Percentiles rank a stretch among this genome's conserved stretches.
Evolutionary conservation across 1,284 basidiomycete genomes (phyloP).

Genomic region (Schizophyllum commune): DNA sequence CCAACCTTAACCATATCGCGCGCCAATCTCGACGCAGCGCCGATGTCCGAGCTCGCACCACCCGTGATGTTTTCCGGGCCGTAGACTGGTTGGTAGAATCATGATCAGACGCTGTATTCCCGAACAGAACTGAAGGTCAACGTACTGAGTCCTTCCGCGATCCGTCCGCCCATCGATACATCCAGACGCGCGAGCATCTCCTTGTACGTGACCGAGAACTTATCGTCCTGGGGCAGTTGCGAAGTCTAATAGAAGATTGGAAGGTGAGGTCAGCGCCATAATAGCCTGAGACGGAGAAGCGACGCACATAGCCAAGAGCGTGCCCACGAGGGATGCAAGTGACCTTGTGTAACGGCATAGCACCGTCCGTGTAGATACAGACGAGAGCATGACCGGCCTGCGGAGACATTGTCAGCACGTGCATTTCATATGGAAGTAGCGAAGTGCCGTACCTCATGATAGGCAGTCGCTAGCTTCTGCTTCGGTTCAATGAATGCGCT

Average conservation of each 20-base stretch:
- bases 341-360: conserved; percentile 93
- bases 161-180: conserved; percentile 87
- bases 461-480: conserved; percentile 83
- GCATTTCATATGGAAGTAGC: neutral
- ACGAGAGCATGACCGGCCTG: conserved; percentile 90
- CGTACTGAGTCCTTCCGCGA: conserved; percentile 79
- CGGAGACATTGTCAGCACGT: conserved; percentile 14
- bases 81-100: conserved; percentile 50
- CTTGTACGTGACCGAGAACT: conserved; percentile 60
- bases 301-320: conserved; percentile 77
- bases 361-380: conserved; percentile 86
- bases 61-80: conserved; percentile 84
- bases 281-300: conserved; percentile 7
- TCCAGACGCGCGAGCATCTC: conserved; percentile 79
- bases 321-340: conserved; percentile 93
- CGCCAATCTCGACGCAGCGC: conserved; percentile 72
- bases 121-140: conserved; percentile 24
- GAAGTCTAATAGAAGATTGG: conserved; percentile 52
- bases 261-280: conserved; percentile 8
- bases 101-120: neutral
- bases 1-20: conserved; percentile 72
- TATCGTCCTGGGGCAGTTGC: conserved; percentile 80
- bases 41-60: conserved; percentile 85
- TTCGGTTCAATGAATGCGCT: conserved; percentile 83
- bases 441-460: conserved; percentile 67